Evolutionary conservation across 1,284 basidiomycete genomes (phyloP).

Genomic region (Kalmanozyma brasiliensis): DNA sequence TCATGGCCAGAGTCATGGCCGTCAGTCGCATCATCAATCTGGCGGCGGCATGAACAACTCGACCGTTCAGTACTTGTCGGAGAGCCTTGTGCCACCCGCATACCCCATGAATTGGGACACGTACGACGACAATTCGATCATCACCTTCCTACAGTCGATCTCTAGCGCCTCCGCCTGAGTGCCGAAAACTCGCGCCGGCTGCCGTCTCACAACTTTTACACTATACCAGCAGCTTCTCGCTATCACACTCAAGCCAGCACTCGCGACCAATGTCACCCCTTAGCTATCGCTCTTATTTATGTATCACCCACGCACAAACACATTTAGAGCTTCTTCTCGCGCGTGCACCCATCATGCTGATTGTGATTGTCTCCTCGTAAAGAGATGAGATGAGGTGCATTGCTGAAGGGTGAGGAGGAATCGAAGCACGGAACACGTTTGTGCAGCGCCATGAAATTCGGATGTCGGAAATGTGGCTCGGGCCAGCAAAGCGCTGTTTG

Average conservation of each 20-base stretch:
- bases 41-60: constrained; percentile 10
- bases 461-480: constrained; percentile 7
- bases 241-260: no score
- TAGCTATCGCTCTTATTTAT: no score
- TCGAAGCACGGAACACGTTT: background rate
- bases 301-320: no score
- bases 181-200: no score
- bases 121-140: constrained; percentile 50
- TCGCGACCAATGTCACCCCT: no score
- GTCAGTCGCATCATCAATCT: constrained; percentile 5
- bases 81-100: constrained; percentile 41
- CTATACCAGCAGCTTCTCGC: no score
- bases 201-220: no score
- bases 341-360: no score
- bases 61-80: constrained; percentile 37
- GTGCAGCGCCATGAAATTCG: no score
- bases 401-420: no score
- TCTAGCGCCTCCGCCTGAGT: constrained; percentile 27
- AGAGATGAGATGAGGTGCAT: background rate
- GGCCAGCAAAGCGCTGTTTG: background rate
- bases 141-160: constrained; percentile 47
- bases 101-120: constrained; percentile 53
- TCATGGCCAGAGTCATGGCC: constrained; percentile 7
- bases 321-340: no score
- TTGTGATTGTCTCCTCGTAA: background rate